A percentile compares a stretch with the other conserved stretches of the same genome.
phyloP scores from a whole-genome alignment of 169 alveolate species.

The Plasmodium reichenowi region DNA sequence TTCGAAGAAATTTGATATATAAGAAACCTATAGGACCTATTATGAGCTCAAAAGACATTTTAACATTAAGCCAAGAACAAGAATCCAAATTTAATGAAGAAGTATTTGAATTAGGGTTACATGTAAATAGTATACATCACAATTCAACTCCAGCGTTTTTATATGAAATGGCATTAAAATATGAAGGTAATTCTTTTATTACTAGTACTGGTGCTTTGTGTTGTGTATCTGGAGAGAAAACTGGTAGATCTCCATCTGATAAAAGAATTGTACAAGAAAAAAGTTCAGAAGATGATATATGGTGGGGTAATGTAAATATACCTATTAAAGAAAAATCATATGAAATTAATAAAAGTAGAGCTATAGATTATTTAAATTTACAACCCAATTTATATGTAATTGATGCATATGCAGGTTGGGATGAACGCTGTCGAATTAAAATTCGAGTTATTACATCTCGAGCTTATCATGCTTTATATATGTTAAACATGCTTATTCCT shows the following conservation, averaged over 20 bases:
- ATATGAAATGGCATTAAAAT: constrained; percentile 87
- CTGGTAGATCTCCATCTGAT: constrained; percentile 95
- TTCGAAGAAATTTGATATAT: constrained; percentile 40
- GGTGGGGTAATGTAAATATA: constrained; percentile 98
- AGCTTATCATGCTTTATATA: constrained; percentile 98
- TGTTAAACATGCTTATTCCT: constrained; percentile 96
- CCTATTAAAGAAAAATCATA: constrained; percentile 92
- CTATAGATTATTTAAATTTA: constrained; percentile 93
- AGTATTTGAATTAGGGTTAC: constrained; percentile 75
- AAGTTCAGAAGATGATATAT: constrained; percentile 85
- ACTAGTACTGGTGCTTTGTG: constrained; percentile 91
- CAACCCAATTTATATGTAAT: constrained; percentile 91
- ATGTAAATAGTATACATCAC: constrained; percentile 78
- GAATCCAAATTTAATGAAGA: constrained; percentile 62
- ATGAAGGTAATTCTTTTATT: constrained; percentile 86
- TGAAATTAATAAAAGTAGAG: constrained; percentile 92
- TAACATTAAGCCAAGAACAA: constrained; percentile 70
- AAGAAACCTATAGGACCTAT: constrained; percentile 68
- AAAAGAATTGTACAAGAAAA: constrained; percentile 93
- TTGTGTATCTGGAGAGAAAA: constrained; percentile 88
- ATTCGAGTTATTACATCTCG: constrained; percentile 92
- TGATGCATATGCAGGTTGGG: constrained; percentile 99
- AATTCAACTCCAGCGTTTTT: constrained; percentile 81
- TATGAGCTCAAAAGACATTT: constrained; percentile 71
- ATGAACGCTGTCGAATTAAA: constrained; percentile 91